Conservation (phyloP, 805 yeast genomes). For the Cyberlindnera nakhonratchasimensis region DNA sequence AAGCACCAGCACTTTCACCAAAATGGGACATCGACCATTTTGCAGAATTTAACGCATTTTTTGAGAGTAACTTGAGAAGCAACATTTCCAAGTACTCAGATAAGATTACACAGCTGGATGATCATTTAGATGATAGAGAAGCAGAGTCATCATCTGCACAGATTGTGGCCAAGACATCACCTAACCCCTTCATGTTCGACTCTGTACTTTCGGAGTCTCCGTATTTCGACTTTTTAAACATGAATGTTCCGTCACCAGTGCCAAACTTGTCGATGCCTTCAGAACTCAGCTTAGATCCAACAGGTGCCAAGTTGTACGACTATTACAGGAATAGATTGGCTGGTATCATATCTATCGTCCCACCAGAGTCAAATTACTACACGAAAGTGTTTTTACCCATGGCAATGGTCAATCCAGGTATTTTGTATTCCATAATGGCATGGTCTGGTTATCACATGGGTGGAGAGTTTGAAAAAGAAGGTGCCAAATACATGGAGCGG, state of each 20-base stretch:
- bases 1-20: conserved; percentile 4
- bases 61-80: conserved; percentile 25
- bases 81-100: conserved; percentile 17
- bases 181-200: conserved; percentile 9
- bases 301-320: conserved; percentile 43
- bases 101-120: conserved; percentile 18
- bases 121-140: neutral
- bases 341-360: conserved; percentile 44
- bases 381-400: conserved; percentile 48
- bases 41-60: conserved; percentile 23
- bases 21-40: conserved; percentile 18
- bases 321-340: conserved; percentile 50
- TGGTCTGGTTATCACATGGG: conserved; percentile 49
- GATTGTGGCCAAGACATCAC: neutral
- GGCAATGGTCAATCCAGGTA: conserved; percentile 47
- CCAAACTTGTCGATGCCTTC: conserved; percentile 19
- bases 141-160: conserved; percentile 2
- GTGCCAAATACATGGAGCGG: conserved; percentile 42
- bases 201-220: conserved; percentile 11
- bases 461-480: conserved; percentile 39
- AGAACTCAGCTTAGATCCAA: conserved; percentile 35
- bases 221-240: conserved; percentile 13
- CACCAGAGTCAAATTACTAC: conserved; percentile 49
- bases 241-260: conserved; percentile 18
- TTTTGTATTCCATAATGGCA: conserved; percentile 50